Evolutionary conservation across 2,329 filamentous ascomycete species (phyloP), one percentile per base, ranked within the genome.

Genomic region (Fusarium liriodendri): DNA sequence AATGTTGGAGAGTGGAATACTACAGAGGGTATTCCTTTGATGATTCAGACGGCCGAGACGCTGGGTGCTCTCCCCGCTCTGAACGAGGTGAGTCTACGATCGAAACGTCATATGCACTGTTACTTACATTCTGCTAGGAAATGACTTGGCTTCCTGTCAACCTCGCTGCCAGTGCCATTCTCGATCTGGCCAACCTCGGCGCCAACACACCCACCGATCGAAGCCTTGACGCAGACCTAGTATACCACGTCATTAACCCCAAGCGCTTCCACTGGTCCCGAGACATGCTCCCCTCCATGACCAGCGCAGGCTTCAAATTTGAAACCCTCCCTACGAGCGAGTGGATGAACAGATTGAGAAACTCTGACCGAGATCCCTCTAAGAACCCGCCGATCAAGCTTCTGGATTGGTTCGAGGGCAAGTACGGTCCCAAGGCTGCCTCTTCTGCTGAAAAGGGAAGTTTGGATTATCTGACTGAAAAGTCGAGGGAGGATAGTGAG

Each of bases 321-420:
- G 80, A 84, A 1, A 81, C 83, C 5, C 85, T 89, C 0, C 78
- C 83, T 6, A 80, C 82, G 0, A 77, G 75, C 10, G 82, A 86
- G 66, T 88, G 87, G 87, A 77, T 89, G 29, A 70, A 76, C 0
- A 79, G 83, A 1, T 77, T 89, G 8, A 80, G 85, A 4, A 80
- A 71, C 3, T 87, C 85, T 0, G 82, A 87, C 57, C 80, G 82
- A 1, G 84, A 88, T 59, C 84, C 86, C 0, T 69, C 81, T 6
- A 78, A 72, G 18, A 90, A 90, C 71, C 87, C 88, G 13, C 83
- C 86, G 0, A 83, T 88, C 71, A 89, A 89, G 77, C 80, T 89
- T 1, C 68, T 89, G 1, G 87, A 88, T 47, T 90, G 88, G 80
- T 89, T 89, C 67, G 77, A 77, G 29, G 63, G 71, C 0, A 80